Base-by-base conservation (phyloP, 1,284 basidiomycete genomes). In the Sanguinoderma infundibulare region DNA sequence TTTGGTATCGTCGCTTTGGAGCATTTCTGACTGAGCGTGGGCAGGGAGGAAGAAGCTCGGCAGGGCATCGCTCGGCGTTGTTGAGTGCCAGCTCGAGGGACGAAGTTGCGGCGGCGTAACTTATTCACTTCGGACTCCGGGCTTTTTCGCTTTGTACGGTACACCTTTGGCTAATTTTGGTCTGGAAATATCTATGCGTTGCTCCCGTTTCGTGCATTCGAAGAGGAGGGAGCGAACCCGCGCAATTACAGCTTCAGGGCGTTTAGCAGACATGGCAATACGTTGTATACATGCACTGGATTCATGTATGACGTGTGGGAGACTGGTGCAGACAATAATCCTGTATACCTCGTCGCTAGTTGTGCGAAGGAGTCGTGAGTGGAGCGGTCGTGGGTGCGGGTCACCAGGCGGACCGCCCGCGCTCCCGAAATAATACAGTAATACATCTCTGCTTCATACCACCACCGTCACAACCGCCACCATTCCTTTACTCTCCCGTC, bases 61-160 rank as follows among this genome's bases (percentile, higher is more conserved):
- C 67, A 66, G 60, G 88, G 88, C 2, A 87, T 91, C 55, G 80
- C 78, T 65, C 79, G 89, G 12, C 49, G 49, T 35, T 51, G 49
- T 32, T 51, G 32, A 35, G 28, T 32, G 26, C 15, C 42, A 12
- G 8, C 20, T 44, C 20, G 10, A 6, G 44, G 22, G 5, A 3
- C 15, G 2, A 5, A 15, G 14, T 46, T 8, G 26, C n/a, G 7
- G 24, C 4, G 10, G 17, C 24, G 28, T 44, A 42, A 54, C 17
- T 54, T 54, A 34, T 54, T 35, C 7, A 53, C 51, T 36, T 28
- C 52, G 17, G 22, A 54, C 10, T 42, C 17, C 30, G 15, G 6
- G 15, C 20, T 32, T 34, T 10, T 5, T 30, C 6, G 3, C 32
- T 50, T 30, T 12, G 17, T 47, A 47, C n/a, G 15, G 9, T 30